Conservation (phyloP, 192 early-diverging fungal genomes). For the Coemansia javaensis region DNA sequence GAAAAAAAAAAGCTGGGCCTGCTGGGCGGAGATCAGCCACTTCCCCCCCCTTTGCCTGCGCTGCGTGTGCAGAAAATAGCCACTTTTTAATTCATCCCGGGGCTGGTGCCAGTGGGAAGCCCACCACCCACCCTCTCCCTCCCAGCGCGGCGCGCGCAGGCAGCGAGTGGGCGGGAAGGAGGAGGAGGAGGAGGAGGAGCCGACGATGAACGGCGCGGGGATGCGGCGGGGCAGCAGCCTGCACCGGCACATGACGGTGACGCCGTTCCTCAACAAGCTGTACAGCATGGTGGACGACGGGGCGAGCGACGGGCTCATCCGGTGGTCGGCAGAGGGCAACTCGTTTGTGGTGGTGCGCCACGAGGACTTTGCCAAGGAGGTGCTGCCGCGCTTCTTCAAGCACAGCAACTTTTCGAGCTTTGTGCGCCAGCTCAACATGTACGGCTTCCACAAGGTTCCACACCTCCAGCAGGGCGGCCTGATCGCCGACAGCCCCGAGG, state of each 20-base stretch:
- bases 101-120: too few relatives aligned
- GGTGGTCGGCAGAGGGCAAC: constrained; percentile 82
- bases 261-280: constrained; percentile 91
- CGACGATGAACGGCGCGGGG: constrained; percentile 18
- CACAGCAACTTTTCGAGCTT: constrained; percentile 89
- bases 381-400: constrained; percentile 84
- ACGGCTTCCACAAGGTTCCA: constrained; percentile 97
- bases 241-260: constrained; percentile 57
- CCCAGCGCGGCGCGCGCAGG: too few relatives aligned
- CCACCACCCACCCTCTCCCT: too few relatives aligned
- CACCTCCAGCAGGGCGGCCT: constrained; percentile 88
- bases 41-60: too few relatives aligned
- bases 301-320: constrained; percentile 77
- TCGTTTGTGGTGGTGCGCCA: constrained; percentile 77
- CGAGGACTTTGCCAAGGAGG: constrained; percentile 76
- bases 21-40: too few relatives aligned
- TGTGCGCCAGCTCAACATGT: constrained; percentile 92
- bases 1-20: too few relatives aligned
- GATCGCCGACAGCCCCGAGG: constrained; percentile 58
- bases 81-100: too few relatives aligned
- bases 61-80: too few relatives aligned
- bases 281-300: constrained; percentile 93
- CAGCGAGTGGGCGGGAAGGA: too few relatives aligned
- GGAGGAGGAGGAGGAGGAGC: too few relatives aligned
- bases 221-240: constrained; percentile 29